Conservation (phyloP, 495 filamentous ascomycete genomes). For the Penicillium nucicola region DNA sequence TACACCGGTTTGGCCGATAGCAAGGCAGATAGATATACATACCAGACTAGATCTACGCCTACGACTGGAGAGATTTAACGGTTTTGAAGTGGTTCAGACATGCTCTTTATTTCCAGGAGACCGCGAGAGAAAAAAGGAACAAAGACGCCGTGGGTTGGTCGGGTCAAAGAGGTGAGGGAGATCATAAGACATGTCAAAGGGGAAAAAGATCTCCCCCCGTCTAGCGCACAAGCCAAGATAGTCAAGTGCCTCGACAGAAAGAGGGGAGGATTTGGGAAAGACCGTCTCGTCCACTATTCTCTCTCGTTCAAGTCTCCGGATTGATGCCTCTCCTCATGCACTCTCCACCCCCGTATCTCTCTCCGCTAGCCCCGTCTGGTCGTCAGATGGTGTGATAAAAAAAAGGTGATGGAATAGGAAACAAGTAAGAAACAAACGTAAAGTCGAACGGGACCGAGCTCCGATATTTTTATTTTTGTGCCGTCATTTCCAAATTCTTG, state of each 20-base stretch:
- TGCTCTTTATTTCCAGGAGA: slow-evolving; percentile 39
- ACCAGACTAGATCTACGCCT: slow-evolving; percentile 10
- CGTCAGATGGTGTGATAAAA: slow-evolving; percentile 22
- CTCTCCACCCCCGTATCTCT: slow-evolving; percentile 17
- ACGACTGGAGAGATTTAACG: slow-evolving; percentile 14
- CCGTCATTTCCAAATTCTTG: slow-evolving; percentile 23
- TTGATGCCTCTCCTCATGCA: slow-evolving; percentile 27
- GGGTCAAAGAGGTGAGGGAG: slow-evolving; percentile 29
- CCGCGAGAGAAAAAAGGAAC: slow-evolving; percentile 33
- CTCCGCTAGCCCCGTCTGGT: slow-evolving; percentile 32
- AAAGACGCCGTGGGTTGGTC: slow-evolving; percentile 29
- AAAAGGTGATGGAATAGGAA: slow-evolving; percentile 20
- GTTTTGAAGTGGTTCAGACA: slow-evolving; percentile 31
- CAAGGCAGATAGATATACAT: background rate
- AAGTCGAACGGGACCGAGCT: slow-evolving; percentile 29
- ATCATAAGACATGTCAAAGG: slow-evolving; percentile 21
- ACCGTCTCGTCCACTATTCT: slow-evolving; percentile 26
- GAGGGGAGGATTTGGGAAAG: slow-evolving; percentile 7
- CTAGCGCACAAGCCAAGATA: slow-evolving; percentile 3
- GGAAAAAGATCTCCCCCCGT: slow-evolving; percentile 19
- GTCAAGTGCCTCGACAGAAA: slow-evolving; percentile 8
- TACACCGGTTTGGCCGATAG: background rate
- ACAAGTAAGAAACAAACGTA: slow-evolving; percentile 23
- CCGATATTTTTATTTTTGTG: slow-evolving; percentile 29
- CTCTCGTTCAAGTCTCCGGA: slow-evolving; percentile 24